These are phyloP conservation scores for Thuidium tamariscinum DNA, from an alignment of 225 moss, liverwort and hornwort genomes.

Conservation along the genomic window DNA sequence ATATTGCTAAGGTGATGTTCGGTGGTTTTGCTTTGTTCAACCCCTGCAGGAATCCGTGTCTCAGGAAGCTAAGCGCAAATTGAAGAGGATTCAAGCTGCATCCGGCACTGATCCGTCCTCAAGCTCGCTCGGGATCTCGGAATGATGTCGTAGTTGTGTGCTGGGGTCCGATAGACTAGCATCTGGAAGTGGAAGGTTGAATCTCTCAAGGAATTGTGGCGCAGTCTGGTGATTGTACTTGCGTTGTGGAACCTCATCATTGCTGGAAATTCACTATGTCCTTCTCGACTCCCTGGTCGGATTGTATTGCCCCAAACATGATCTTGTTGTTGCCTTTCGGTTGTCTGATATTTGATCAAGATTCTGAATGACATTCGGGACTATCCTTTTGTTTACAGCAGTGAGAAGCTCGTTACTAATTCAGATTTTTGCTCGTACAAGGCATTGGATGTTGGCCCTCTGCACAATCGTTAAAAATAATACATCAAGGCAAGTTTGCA, in stretches of 20 bases:
- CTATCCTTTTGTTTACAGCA: not conserved
- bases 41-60: constrained; percentile 21
- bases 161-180: not conserved
- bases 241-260: not conserved
- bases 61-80: constrained; percentile 2
- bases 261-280: not conserved
- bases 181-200: not conserved
- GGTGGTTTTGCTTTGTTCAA: not conserved
- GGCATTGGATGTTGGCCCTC: not conserved
- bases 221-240: not conserved
- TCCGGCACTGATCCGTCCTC: not conserved
- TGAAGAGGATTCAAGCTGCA: not conserved
- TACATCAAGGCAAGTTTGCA: not conserved
- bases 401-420: not conserved
- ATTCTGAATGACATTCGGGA: not conserved
- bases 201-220: not conserved
- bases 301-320: not conserved
- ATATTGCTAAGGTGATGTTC: not conserved
- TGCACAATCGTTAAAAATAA: not conserved
- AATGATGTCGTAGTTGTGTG: not conserved
- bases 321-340: not conserved
- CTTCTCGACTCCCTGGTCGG: not conserved
- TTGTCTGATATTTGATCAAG: not conserved
- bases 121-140: not conserved
- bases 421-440: not conserved